Evolutionary conservation across 371 early-diverging fungal species (phyloP), one percentile per base, ranked within the genome.

Genomic region (Apophysomyces elegans): DNA sequence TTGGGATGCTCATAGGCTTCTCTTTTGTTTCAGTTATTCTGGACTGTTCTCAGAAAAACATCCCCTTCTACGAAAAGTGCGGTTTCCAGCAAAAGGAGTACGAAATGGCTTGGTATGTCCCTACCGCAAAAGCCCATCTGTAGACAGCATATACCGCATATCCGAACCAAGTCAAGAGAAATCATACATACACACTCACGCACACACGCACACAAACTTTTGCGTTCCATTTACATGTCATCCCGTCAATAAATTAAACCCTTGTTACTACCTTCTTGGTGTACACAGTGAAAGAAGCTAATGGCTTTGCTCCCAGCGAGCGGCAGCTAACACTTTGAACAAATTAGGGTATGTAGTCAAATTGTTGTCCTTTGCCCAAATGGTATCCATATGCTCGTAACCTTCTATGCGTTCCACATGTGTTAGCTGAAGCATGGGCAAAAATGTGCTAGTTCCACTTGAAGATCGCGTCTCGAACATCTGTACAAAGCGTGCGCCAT

Each of bases 381-480:
- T 73, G 16, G 80, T 78, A 67, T 87, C 88, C 84, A 87, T 79
- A 67, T 87, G 88, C 39, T 85, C 88, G 57, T 84, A 84, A 9
- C 76, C 83, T 13, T 83, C 79, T 14, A 86, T 70, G 18, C 75
- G 72, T 37, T 83, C 83, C 7, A 75, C 84, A 66, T 78, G 76
- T 12, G 79, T 74, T n/a, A 84, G 70, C 12, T 80, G 61, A 26
- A 83, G 66, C 71, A 69, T 72, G 1, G 80, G 74, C 16, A 73
- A 71, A 7, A 45, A 37, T 16, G 32, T 59, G 14, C n/a, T 56
- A 35, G 36, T 56, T 12, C 58, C 47, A 37, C 39, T 37, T 47
- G 39, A 61, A 35, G 18, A n/a, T 50, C 44, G 46, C 36, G 37
- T 11, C 8, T 70, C 64, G 68, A 84, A 83, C 5, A 74, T 67